Base-by-base conservation (phyloP, 768 basidiomycete genomes). In the Amanita pseudoporphyria region DNA sequence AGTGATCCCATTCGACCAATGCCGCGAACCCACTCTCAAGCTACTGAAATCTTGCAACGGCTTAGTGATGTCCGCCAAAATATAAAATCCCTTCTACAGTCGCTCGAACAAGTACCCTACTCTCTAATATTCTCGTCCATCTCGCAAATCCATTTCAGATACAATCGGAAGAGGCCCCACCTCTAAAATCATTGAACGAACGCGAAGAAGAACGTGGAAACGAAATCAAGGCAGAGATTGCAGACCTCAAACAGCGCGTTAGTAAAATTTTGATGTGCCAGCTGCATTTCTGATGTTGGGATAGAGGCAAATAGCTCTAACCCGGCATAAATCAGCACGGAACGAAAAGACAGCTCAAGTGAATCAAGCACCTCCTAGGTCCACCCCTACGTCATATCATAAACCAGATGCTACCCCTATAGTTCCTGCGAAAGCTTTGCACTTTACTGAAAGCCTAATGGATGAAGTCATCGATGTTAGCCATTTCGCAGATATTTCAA, bases 401-500 rank as follows among this genome's bases (percentile, higher is more conserved):
- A 28, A 22, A 7, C 16, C 19, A 31, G 26, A 37, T n/a, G 16
- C 16, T 13, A 38, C 26, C 14, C 28, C 38, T 36, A 28, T 44
- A 14, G 6, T 31, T 13, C 19, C 49, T 7, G 41, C 40, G 14
- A 51, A 41, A 14, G 24, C 77, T 0, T 67, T 87, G 12, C 77
- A 74, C 45, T 85, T 87, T 54, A 73, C 74, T 1, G 78, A 81
- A 35, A 79, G 79, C 52, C 66, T 83, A 24, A 61, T 79, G 59
- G 76, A 85, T 54, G 84, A 87, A 55, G 66, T 78, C 16, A 72
- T 79, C 2, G 78, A 85, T 56, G 64, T 84, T 26, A 73, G 65
- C 0, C 72, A 80, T 54, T 56, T 76, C 13, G 72, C 76, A 14
- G 69, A 68, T 49, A 69, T 71, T 3, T 80, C 82, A 0, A 68